Base-by-base conservation (phyloP, 1,284 basidiomycete genomes). In the Meira nashicola region DNA sequence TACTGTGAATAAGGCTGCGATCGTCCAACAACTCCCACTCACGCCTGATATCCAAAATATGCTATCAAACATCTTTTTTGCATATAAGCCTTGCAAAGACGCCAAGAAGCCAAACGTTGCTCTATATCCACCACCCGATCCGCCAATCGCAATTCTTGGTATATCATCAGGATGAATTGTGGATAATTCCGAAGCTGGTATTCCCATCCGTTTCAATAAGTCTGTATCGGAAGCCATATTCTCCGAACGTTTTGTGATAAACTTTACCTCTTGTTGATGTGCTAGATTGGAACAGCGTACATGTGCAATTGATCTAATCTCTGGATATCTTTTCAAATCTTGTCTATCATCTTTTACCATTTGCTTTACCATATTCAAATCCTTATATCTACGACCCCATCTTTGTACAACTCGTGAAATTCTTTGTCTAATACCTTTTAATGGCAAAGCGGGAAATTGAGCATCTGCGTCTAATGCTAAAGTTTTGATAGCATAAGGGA, bases 81-180 rank as follows among this genome's bases (percentile, higher is more conserved):
- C 63, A 52, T 74, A 68, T 11, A 76, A 60, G 1, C 70, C 74
- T 2, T 68, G 64, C 43, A 76, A 61, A 39, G 69, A 68, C 17
- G 66, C 71, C 5, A 69, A 61, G 49, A 68, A 73, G 25, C 66
- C 69, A 40, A 67, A 76, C 63, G 66, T 76, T 33, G 78, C 78
- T 11, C 78, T 64, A 43, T 77, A 78, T 19, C 78, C 78, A n/a
- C 78, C 78, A 10, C 78, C 78, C 1, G 67, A 71, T n/a, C 77
- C 78, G 9, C 78, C 77, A 10, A 78, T 54, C 1, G 71, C 74
- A 17, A 79, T 62, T 11, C 76, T 60, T 7, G 77, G 77, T 15
- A 79, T 71, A 55, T 78, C 77, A 17, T 71, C 59, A 25, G 71
- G 70, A 40, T 79, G 64, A 8, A 79, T 68, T n/a, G 28, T 33